phyloP scores from a whole-genome alignment of 257 asterid genomes.

The Solanum dulcamara region DNA sequence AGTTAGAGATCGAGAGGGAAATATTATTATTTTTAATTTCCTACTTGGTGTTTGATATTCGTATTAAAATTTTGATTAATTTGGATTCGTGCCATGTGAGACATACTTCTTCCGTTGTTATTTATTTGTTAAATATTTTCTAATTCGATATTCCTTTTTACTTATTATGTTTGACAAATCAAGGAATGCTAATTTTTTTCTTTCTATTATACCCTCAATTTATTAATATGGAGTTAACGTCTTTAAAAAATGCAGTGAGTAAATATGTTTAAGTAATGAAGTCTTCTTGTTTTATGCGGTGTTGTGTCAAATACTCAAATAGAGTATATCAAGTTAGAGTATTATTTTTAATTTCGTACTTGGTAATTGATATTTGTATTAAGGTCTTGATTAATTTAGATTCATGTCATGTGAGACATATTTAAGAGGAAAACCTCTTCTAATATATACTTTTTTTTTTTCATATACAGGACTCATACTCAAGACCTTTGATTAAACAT shows the following conservation, averaged over 20 bases:
- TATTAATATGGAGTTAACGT: too few species aligned
- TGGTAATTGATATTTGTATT: too few species aligned
- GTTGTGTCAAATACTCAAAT: background rate
- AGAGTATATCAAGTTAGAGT: background rate
- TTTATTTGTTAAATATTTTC: too few species aligned
- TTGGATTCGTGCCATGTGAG: fast-evolving
- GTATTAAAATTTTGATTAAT: background rate
- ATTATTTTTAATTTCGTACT: too few species aligned
- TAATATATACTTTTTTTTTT: background rate
- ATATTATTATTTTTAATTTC: too few species aligned
- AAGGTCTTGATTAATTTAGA: background rate
- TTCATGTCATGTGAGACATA: fast-evolving
- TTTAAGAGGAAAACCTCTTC: background rate
- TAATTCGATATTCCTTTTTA: too few species aligned
- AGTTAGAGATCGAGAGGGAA: background rate
- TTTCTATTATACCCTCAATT: too few species aligned
- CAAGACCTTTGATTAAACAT: background rate
- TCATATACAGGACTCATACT: background rate
- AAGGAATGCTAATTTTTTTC: too few species aligned
- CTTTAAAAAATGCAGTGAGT: too few species aligned
- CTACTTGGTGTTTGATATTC: too few species aligned
- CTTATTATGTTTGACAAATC: too few species aligned
- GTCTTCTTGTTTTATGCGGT: background rate
- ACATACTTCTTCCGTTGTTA: too few species aligned
- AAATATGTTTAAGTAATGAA: background rate